Conservation (phyloP, 1,139 yeast genomes). For the Ashbya aceris region DNA sequence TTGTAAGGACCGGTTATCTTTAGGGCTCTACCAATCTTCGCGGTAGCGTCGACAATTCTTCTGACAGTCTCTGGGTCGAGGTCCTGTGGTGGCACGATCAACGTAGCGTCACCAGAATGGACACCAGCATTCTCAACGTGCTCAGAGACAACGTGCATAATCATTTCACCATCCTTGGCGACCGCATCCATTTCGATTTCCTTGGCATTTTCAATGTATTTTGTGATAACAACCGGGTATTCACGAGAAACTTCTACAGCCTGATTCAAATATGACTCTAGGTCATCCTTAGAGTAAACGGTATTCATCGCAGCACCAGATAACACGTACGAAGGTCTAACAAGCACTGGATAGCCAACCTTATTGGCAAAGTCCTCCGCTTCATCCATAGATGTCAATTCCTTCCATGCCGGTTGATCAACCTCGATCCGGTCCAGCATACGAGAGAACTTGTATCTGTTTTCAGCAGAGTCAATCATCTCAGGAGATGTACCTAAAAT, state of each 20-base stretch:
- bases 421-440: constrained; percentile 96
- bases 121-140: constrained; percentile 99
- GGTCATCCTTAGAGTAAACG: constrained; percentile 81
- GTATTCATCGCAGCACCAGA: constrained; percentile 99
- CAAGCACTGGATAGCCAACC: constrained; percentile 91
- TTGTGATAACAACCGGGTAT: constrained; percentile 95
- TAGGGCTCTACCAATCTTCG: constrained; percentile 90
- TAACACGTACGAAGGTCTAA: constrained; percentile 93
- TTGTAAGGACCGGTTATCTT: constrained; percentile 98
- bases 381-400: constrained; percentile 84
- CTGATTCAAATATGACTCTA: constrained; percentile 79
- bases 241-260: constrained; percentile 98
- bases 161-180: constrained; percentile 86
- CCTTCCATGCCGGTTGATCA: constrained; percentile 99
- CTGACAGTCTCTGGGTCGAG: constrained; percentile 84
- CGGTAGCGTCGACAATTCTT: constrained; percentile 90
- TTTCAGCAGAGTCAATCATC: constrained; percentile 97
- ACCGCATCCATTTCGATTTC: constrained; percentile 99
- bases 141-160: constrained; percentile 97
- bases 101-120: constrained; percentile 98
- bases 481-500: constrained; percentile 96
- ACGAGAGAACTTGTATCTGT: constrained; percentile 95
- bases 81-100: constrained; percentile 96
- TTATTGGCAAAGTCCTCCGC: constrained; percentile 88
- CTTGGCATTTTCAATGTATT: constrained; percentile 93